A percentile compares a stretch with the other conserved stretches of the same genome.
phyloP scores from a whole-genome alignment of 495 filamentous ascomycete species.

The Xylaria scruposa region DNA sequence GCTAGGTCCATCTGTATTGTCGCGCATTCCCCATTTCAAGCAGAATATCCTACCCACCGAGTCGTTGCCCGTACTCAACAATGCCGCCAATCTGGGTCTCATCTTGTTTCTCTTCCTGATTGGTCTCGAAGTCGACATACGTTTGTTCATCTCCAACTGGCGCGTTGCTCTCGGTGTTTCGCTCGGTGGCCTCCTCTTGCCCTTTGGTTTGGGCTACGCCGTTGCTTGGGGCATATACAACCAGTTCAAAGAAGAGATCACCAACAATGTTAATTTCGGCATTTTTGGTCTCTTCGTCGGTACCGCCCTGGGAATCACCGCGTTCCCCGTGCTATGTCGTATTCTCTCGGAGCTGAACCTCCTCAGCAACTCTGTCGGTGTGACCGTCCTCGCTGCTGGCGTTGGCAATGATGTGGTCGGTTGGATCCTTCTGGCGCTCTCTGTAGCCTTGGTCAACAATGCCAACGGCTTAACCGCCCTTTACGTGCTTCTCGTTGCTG shows the following conservation, averaged over 20 bases:
- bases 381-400: slow-evolving; percentile 90
- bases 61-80: slow-evolving; percentile 76
- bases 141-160: slow-evolving; percentile 88
- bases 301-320: slow-evolving; percentile 94
- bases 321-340: slow-evolving; percentile 93
- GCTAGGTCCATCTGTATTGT: slow-evolving; percentile 86
- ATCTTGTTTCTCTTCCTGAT: slow-evolving; percentile 92
- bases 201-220: slow-evolving; percentile 70
- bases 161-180: slow-evolving; percentile 82
- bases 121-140: slow-evolving; percentile 89
- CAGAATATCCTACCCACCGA: slow-evolving; percentile 75
- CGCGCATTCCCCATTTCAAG: slow-evolving; percentile 81
- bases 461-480: slow-evolving; percentile 83
- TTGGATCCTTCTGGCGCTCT: slow-evolving; percentile 93
- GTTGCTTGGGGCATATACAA: slow-evolving; percentile 89
- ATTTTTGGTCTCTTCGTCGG: slow-evolving; percentile 93
- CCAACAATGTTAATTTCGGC: slow-evolving; percentile 73
- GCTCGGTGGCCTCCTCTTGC: slow-evolving; percentile 83
- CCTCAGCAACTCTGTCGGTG: slow-evolving; percentile 81
- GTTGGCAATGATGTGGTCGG: slow-evolving; percentile 96
- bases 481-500: slow-evolving; percentile 79
- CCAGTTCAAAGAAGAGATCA: slow-evolving; percentile 72
- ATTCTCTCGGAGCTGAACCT: slow-evolving; percentile 94
- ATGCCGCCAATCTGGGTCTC: slow-evolving; percentile 89
- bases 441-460: slow-evolving; percentile 92